Base-by-base conservation (phyloP, 1,284 basidiomycete genomes). In the Tilletia indica region DNA sequence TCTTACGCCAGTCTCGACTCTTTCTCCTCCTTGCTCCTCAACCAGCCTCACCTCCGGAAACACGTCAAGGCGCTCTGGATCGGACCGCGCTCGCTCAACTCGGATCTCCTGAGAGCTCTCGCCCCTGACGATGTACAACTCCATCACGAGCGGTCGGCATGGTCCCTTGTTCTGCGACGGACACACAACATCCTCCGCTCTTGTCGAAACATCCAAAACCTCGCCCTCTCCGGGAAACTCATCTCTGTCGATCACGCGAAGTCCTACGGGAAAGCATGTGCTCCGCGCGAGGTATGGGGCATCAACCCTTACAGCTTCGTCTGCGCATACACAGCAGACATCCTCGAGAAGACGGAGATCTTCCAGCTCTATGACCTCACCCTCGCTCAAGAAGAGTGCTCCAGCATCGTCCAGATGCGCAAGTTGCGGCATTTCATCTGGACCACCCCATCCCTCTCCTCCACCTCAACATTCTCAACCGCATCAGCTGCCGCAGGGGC, bases 271-370 rank as follows among this genome's bases (percentile, higher is more conserved):
- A 79, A 81, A 11, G 78, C 79, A 3, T 83, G 80, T 68, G 80
- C 83, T 72, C 82, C 82, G 8, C 58, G 75, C 6, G 64, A 73
- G 14, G 51, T 83, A 39, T 77, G 78, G 16, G 78, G 78, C 72
- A 72, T 83, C 71, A 83, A 83, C 47, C 81, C 82, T 9, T 78
- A 83, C 71, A 78, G 77, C 51, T 83, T 81, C 58, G 74, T 83
- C 0, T 77, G 78, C 6, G 78, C 74, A 31, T 83, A 83, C 66
- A 74, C 74, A 9, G 82, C 80, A 42, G 79, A 80, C 45, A 81
- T 83, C 34, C 83, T 83, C 47, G 49, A 77, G 0, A 80, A 76
- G 34, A 77, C 81, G 4, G 72, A 71, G 34, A 69, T 74, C 56
- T 68, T 83, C 11, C 70, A 76, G 31, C 73, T 83, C 19, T 77